phyloP scores from a whole-genome alignment of 345 rosid species.

The Eucalyptus erythrocorys region DNA sequence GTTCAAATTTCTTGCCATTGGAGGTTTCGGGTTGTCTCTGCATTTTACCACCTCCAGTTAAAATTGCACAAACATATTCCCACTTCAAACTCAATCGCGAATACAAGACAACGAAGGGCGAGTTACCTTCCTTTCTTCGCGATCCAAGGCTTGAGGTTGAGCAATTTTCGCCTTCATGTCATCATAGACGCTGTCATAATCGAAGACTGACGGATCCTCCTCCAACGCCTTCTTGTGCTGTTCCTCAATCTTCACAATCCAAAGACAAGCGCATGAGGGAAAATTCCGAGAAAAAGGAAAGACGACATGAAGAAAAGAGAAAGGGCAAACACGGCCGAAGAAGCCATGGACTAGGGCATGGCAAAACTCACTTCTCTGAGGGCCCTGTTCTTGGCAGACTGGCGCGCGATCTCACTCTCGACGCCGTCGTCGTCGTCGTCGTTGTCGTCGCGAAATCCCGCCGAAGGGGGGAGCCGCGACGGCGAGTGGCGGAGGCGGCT shows the following conservation, averaged over 20 bases:
- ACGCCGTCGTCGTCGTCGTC: no score
- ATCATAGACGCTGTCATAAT: constrained; percentile 76
- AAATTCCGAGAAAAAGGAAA: no score
- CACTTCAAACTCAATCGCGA: neutral
- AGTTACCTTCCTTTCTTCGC: constrained; percentile 57
- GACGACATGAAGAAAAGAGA: no score
- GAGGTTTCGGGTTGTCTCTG: constrained; percentile 33
- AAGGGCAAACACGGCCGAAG: no score
- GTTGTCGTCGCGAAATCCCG: no score
- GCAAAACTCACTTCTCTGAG: no score
- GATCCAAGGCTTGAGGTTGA: constrained; percentile 43
- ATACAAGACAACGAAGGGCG: neutral
- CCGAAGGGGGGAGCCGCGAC: no score
- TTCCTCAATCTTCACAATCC: constrained; percentile 51
- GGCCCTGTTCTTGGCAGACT: no score
- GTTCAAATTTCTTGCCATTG: neutral
- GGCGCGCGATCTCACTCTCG: no score
- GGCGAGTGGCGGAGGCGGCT: no score
- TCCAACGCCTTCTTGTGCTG: constrained; percentile 76
- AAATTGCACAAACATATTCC: neutral
- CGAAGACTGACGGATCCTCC: constrained; percentile 73
- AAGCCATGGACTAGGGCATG: no score
- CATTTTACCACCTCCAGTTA: constrained; percentile 3
- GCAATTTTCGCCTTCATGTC: constrained; percentile 56
- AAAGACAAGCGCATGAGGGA: neutral